phyloP scores from a whole-genome alignment of 805 yeast species.

The Monosporozyma aerobia region DNA sequence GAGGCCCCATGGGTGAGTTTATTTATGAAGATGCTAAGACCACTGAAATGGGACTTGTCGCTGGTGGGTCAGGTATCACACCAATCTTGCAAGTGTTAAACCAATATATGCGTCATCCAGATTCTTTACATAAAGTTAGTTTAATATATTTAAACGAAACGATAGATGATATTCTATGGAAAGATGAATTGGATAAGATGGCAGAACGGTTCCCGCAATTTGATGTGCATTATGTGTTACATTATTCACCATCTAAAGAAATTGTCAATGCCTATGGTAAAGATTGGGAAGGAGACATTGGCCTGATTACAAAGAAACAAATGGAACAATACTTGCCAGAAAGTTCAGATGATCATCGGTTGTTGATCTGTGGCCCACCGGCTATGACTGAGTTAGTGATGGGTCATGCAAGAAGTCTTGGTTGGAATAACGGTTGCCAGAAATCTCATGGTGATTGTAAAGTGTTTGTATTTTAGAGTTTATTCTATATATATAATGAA shows the following conservation, averaged over 20 bases:
- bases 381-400: slow-evolving; percentile 50
- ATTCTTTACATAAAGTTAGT: slow-evolving; percentile 49
- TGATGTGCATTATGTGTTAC: slow-evolving; percentile 49
- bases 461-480: slow-evolving; percentile 42
- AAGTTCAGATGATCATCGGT: slow-evolving; percentile 39
- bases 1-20: slow-evolving; percentile 74
- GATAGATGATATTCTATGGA: slow-evolving; percentile 64
- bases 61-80: slow-evolving; percentile 85
- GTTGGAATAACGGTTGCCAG: slow-evolving; percentile 44
- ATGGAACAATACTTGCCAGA: slow-evolving; percentile 45
- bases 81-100: slow-evolving; percentile 78
- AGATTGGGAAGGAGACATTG: slow-evolving; percentile 50
- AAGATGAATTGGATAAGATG: slow-evolving; percentile 62
- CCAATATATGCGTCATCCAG: slow-evolving; percentile 58
- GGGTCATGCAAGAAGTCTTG: slow-evolving; percentile 44
- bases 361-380: slow-evolving; percentile 69
- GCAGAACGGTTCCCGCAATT: slow-evolving; percentile 54
- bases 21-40: slow-evolving; percentile 29
- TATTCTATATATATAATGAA: not conserved
- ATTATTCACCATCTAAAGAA: slow-evolving; percentile 30
- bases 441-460: slow-evolving; percentile 41
- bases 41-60: slow-evolving; percentile 59
- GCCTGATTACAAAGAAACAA: slow-evolving; percentile 54
- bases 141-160: slow-evolving; percentile 67
- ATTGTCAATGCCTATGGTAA: slow-evolving; percentile 13